These are phyloP conservation scores for Potentilla sterilis DNA, from an alignment of 306 rosid species.

Conservation along the genomic window DNA sequence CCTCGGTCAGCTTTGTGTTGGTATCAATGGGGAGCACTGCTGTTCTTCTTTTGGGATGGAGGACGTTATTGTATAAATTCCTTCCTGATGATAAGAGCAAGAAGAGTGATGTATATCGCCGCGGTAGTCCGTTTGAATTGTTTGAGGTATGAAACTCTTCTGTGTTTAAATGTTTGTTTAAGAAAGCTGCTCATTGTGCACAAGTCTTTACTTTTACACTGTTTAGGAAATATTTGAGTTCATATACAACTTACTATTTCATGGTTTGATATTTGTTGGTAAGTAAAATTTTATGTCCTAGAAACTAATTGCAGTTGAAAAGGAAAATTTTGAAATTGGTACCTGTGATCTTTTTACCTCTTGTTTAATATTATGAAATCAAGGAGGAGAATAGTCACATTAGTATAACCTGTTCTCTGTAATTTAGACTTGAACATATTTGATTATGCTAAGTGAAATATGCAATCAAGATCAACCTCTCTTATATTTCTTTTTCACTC, in stretches of 20 bases:
- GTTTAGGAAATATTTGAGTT: neutral
- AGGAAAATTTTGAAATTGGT: neutral
- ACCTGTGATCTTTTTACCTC: neutral
- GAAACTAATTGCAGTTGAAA: neutral
- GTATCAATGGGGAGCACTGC: constrained; percentile 89
- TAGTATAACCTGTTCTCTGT: neutral
- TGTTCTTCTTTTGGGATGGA: constrained; percentile 69
- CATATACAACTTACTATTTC: neutral
- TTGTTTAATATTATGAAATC: neutral
- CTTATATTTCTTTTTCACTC: neutral
- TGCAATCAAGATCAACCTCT: neutral
- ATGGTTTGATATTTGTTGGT: neutral
- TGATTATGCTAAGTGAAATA: neutral
- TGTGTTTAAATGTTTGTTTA: neutral
- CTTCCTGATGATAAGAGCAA: constrained; percentile 52
- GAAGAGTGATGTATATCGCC: constrained; percentile 77
- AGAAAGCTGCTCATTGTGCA: neutral
- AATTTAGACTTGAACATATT: neutral
- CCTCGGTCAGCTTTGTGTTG: constrained; percentile 54
- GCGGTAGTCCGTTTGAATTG: constrained; percentile 83
- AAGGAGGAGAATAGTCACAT: neutral
- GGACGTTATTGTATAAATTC: constrained; percentile 59
- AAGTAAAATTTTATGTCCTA: neutral
- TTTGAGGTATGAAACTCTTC: constrained; percentile 57
- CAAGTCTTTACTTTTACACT: neutral